Evolutionary conservation across 2,329 filamentous ascomycete species (phyloP).

Genomic region (Parastagonospora avenae): DNA sequence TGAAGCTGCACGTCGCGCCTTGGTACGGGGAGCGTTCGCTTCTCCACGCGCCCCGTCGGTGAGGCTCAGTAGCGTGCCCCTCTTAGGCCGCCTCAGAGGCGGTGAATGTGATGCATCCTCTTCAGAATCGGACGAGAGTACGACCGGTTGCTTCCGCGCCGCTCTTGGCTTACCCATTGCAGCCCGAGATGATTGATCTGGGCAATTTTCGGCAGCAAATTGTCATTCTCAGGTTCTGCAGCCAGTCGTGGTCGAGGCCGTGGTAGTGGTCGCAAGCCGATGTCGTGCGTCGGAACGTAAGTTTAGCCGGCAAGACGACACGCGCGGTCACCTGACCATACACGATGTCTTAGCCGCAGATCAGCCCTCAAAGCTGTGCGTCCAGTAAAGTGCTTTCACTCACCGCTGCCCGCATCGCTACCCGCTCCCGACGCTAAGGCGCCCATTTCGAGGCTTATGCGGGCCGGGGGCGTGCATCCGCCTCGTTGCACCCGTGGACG

Average conservation of each 20-base stretch:
- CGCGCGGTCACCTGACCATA: not conserved
- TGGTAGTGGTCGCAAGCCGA: conserved; percentile 5
- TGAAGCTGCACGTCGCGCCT: conserved; percentile 27
- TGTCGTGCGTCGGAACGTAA: conserved; percentile 3
- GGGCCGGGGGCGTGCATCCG: conserved; percentile 19
- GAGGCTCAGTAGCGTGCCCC: conserved; percentile 31
- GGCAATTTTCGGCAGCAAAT: conserved; percentile 17
- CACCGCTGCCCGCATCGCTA: conserved; percentile 8
- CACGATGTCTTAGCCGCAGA: not conserved
- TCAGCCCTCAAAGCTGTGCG: not conserved
- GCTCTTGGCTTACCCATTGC: conserved; percentile 48
- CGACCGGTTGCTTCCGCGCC: conserved; percentile 43
- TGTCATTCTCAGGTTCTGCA: conserved; percentile 33
- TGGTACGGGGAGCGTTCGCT: conserved; percentile 19
- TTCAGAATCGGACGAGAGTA: conserved; percentile 45
- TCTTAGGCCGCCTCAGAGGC: conserved; percentile 38
- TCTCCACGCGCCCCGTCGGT: conserved; percentile 23
- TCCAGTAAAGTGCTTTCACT: not conserved
- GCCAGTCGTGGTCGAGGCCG: conserved; percentile 21
- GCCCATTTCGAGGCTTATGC: conserved; percentile 26
- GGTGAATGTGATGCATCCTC: conserved; percentile 30
- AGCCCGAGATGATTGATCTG: conserved; percentile 30
- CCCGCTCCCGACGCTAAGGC: conserved; percentile 3
- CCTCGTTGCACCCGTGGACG: conserved; percentile 21
- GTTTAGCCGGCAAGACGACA: conserved; percentile 1